A percentile compares a stretch with the other conserved stretches of the same genome.
Evolutionary conservation across 2,329 filamentous ascomycete species (phyloP).

Genomic region (Teratosphaeria nubilosa): DNA sequence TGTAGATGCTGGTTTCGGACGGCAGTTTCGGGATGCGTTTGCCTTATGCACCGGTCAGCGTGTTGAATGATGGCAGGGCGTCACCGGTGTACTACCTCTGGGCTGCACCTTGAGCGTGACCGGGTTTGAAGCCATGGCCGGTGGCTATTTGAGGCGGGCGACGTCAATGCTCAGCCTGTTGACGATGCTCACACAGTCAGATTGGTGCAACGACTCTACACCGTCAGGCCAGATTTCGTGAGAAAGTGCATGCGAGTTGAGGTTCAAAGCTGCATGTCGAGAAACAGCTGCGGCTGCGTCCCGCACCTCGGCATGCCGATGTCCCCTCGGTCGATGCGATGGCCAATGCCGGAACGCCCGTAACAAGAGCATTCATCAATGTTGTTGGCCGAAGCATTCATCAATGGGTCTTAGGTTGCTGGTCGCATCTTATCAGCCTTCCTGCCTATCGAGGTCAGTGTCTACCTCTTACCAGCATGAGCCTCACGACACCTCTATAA

Average conservation of each 20-base stretch:
- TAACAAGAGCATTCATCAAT: neutral
- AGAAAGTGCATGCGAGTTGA: neutral
- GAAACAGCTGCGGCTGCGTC: neutral
- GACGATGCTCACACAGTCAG: neutral
- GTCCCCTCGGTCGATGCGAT: neutral
- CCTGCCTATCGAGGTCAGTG: too few relatives aligned
- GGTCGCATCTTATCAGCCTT: too few relatives aligned
- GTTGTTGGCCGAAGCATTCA: neutral
- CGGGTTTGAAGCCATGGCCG: slow-evolving; percentile 29
- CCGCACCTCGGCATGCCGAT: neutral
- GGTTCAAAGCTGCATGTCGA: neutral
- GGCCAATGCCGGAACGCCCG: neutral
- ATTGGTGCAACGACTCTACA: neutral
- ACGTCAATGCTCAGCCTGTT: neutral
- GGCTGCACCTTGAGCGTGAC: slow-evolving; percentile 34
- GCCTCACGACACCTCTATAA: too few relatives aligned
- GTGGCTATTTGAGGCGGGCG: neutral
- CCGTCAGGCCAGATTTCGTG: neutral
- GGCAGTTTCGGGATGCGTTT: slow-evolving; percentile 54
- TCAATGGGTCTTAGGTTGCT: too few relatives aligned
- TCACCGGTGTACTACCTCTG: slow-evolving; percentile 25
- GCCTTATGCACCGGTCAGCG: slow-evolving; percentile 31
- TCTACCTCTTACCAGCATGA: too few relatives aligned
- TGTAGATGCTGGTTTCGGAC: slow-evolving; percentile 42
- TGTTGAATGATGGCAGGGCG: too few relatives aligned